A percentile compares a stretch with the other conserved stretches of the same genome.
Evolutionary conservation across 805 yeast species (phyloP).

Genomic region (Maudiozyma bulderi): DNA sequence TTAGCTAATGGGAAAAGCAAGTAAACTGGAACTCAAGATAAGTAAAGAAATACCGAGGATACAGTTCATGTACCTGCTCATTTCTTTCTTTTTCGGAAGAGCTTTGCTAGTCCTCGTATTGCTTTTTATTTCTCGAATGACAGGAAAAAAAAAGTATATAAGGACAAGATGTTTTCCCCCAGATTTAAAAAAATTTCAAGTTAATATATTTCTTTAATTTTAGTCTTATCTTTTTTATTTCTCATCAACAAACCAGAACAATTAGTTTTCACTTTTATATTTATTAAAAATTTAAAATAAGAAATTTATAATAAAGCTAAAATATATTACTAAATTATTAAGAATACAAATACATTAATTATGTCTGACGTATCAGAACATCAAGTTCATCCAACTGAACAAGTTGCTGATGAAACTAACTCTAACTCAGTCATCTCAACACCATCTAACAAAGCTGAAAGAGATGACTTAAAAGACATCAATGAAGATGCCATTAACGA

Average conservation of each 20-base stretch:
- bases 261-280: neutral
- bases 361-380: conserved; percentile 1
- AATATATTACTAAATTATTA: neutral
- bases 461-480: conserved; percentile 16
- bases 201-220: neutral
- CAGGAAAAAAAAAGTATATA: neutral
- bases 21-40: neutral
- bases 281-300: neutral
- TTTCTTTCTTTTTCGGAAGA: neutral
- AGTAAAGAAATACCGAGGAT: too few species aligned
- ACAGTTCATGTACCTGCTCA: neutral
- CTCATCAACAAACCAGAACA: neutral
- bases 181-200: neutral
- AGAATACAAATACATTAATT: too few species aligned
- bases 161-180: neutral
- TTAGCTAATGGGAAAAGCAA: neutral
- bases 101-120: neutral
- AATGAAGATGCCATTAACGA: conserved; percentile 1
- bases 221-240: neutral
- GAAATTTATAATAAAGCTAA: neutral
- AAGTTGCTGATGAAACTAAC: neutral
- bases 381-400: neutral
- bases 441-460: conserved; percentile 21
- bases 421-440: conserved; percentile 10
- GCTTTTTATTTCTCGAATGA: neutral